Conservation (phyloP, 768 basidiomycete genomes). For the Rubroboletus satanas region DNA sequence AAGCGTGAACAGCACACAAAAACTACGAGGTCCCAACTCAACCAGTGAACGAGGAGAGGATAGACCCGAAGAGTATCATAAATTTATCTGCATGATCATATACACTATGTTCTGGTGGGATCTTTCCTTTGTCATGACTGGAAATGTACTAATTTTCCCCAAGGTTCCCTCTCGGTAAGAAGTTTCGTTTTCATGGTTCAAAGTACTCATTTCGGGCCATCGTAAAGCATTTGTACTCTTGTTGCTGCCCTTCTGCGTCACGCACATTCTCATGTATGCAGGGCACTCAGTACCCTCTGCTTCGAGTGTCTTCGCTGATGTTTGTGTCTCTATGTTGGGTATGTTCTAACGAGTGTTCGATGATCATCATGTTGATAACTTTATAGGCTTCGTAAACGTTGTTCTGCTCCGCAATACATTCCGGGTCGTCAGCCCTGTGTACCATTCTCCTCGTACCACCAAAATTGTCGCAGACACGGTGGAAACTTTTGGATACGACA, state of each 20-base stretch:
- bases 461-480: conserved; percentile 9
- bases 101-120: conserved; percentile 69
- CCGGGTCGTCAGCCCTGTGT: conserved; percentile 53
- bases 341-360: conserved; percentile 16
- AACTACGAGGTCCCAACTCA: conserved; percentile 46
- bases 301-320: conserved; percentile 46
- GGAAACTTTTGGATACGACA: conserved; percentile 23
- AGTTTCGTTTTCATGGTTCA: not conserved
- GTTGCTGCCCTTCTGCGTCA: conserved; percentile 56
- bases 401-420: conserved; percentile 66
- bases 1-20: conserved; percentile 47
- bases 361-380: not conserved
- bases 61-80: conserved; percentile 48
- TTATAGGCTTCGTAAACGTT: conserved; percentile 60
- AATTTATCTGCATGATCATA: conserved; percentile 58
- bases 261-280: conserved; percentile 45
- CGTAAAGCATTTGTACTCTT: conserved; percentile 54
- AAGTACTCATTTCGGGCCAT: conserved; percentile 3
- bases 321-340: conserved; percentile 55
- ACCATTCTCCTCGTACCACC: conserved; percentile 30
- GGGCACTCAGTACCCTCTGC: conserved; percentile 46
- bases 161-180: conserved; percentile 61
- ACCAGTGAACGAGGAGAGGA: conserved; percentile 46
- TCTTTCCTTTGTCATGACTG: not conserved
- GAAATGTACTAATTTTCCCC: conserved; percentile 5